phyloP scores from a whole-genome alignment of 192 early-diverging fungal species.

The Coemansia sp. region DNA sequence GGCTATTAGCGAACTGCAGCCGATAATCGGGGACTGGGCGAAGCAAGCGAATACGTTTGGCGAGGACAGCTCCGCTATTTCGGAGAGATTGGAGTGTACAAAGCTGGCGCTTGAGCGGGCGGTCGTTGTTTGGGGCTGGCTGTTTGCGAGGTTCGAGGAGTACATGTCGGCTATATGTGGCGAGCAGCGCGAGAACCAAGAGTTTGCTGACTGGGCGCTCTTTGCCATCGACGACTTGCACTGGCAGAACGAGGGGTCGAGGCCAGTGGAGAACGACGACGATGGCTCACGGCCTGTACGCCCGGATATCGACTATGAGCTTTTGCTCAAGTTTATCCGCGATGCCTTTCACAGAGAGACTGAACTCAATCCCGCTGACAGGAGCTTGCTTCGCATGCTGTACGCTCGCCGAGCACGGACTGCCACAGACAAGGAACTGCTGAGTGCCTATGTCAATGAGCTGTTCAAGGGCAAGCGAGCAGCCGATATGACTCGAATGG shows the following conservation, averaged over 20 bases:
- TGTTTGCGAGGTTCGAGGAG: conserved; percentile 31
- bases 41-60: neutral
- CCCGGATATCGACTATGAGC: conserved; percentile 36
- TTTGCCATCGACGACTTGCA: conserved; percentile 39
- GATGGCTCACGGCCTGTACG: conserved; percentile 41
- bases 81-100: neutral
- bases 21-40: conserved; percentile 10
- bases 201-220: conserved; percentile 49
- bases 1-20: conserved; percentile 15
- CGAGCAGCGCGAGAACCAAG: conserved; percentile 47
- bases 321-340: conserved; percentile 36
- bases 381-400: neutral
- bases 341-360: conserved; percentile 21
- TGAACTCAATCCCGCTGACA: neutral
- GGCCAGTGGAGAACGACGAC: conserved; percentile 19
- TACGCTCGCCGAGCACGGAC: neutral
- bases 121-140: conserved; percentile 35
- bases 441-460: neutral
- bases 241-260: conserved; percentile 49
- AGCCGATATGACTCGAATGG: neutral
- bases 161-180: conserved; percentile 24
- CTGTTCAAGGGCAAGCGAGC: neutral
- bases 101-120: conserved; percentile 18
- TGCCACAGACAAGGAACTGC: neutral
- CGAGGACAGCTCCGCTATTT: neutral